phyloP scores from a whole-genome alignment of 805 yeast genomes.

The Maudiozyma saulgeensis region DNA sequence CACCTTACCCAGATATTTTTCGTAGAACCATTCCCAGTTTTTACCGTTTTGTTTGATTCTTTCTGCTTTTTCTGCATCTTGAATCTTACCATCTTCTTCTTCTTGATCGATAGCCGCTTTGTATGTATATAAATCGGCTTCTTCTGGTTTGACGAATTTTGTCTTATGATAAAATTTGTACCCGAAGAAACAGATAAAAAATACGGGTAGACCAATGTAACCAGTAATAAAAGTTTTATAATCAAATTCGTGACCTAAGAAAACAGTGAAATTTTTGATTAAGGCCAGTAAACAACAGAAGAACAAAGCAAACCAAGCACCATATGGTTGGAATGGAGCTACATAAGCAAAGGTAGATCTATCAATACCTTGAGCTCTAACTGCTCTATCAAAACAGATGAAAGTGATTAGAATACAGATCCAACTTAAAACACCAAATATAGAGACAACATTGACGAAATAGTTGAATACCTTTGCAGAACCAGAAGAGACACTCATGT shows the following conservation, averaged over 20 bases:
- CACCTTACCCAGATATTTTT: constrained; percentile 40
- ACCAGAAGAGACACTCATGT: constrained; percentile 52
- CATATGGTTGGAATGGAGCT: constrained; percentile 65
- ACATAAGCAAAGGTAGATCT: constrained; percentile 46
- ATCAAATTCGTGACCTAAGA: constrained; percentile 50
- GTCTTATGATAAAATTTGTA: constrained; percentile 50
- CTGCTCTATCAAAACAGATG: constrained; percentile 54
- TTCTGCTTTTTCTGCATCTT: constrained; percentile 23
- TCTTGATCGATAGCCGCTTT: constrained; percentile 25
- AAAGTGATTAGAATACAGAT: constrained; percentile 59
- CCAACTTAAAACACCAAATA: constrained; percentile 71
- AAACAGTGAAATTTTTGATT: constrained; percentile 65
- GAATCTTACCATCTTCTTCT: constrained; percentile 26
- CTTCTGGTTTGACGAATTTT: constrained; percentile 39
- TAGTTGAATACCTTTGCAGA: constrained; percentile 53
- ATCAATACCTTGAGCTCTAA: constrained; percentile 56
- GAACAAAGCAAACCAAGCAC: constrained; percentile 47
- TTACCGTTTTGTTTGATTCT: constrained; percentile 20
- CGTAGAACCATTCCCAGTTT: constrained; percentile 40
- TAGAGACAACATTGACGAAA: constrained; percentile 68
- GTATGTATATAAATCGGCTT: constrained; percentile 39
- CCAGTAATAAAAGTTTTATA: constrained; percentile 67
- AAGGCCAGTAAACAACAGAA: constrained; percentile 47
- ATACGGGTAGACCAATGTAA: constrained; percentile 58
- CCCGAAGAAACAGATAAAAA: constrained; percentile 43